These are phyloP conservation scores for Geotrichum australiense DNA, from an alignment of 1,139 yeast genomes.

Conservation along the genomic window DNA sequence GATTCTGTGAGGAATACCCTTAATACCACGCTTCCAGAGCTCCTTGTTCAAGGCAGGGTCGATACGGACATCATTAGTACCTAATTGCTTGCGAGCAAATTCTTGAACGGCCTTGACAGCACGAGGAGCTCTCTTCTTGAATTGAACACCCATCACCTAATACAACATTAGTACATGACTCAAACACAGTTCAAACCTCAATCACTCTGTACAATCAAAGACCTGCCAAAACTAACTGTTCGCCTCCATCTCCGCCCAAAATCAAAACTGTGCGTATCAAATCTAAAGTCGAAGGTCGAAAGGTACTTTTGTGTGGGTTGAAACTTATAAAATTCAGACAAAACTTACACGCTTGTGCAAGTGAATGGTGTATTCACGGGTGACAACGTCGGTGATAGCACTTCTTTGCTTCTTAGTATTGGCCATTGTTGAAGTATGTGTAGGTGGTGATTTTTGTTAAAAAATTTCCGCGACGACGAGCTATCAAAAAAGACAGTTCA, in stretches of 20 bases:
- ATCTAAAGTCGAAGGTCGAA: not conserved
- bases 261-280: not conserved
- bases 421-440: constrained; percentile 30
- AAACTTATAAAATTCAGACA: not conserved
- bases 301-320: not conserved
- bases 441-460: constrained; percentile 16
- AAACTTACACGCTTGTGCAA: constrained; percentile 95
- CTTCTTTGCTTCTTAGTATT: constrained; percentile 45
- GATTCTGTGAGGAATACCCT: constrained; percentile 97
- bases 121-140: constrained; percentile 99
- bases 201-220: too few species aligned
- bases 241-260: too few species aligned
- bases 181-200: too few species aligned
- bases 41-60: constrained; percentile 98
- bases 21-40: constrained; percentile 99
- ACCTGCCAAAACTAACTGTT: too few species aligned
- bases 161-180: too few species aligned
- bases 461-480: constrained; percentile 10
- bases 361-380: constrained; percentile 99
- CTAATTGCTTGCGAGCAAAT: constrained; percentile 98
- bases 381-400: constrained; percentile 99
- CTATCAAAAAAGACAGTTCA: not conserved
- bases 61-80: constrained; percentile 97
- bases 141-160: constrained; percentile 93
- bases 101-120: constrained; percentile 99